Conservation (phyloP, 805 yeast genomes). For the Deakozyma indianensis region DNA sequence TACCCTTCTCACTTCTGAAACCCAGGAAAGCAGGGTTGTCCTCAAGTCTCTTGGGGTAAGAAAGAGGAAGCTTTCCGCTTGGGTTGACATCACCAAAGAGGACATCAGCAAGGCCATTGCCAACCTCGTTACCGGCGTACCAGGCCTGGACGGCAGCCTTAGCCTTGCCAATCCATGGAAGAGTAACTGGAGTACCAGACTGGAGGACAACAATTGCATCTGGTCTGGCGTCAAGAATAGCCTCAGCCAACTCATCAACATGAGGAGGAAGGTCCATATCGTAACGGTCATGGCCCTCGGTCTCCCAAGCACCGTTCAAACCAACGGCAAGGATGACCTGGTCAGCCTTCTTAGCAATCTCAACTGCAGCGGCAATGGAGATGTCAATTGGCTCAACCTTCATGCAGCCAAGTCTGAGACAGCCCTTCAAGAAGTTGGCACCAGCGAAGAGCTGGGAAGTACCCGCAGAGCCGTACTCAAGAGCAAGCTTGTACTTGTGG, state of each 20-base stretch:
- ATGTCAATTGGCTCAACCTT: background rate
- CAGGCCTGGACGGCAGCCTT: slow-evolving; percentile 37
- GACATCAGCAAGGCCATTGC: slow-evolving; percentile 45
- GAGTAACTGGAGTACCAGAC: slow-evolving; percentile 41
- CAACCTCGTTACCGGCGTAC: slow-evolving; percentile 43
- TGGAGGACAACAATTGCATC: slow-evolving; percentile 37
- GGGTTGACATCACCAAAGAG: slow-evolving; percentile 45
- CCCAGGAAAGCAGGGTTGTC: slow-evolving; percentile 45
- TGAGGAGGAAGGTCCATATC: slow-evolving; percentile 32
- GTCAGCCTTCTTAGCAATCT: slow-evolving; percentile 32
- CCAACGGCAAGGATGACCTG: slow-evolving; percentile 35
- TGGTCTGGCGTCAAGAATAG: slow-evolving; percentile 29
- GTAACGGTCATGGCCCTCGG: slow-evolving; percentile 39
- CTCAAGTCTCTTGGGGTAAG: slow-evolving; percentile 33
- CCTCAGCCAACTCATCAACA: slow-evolving; percentile 28
- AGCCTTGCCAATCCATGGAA: slow-evolving; percentile 35
- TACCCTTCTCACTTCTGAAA: slow-evolving; percentile 36
- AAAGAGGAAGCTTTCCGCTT: slow-evolving; percentile 36
- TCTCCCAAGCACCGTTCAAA: slow-evolving; percentile 35
- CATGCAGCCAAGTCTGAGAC: background rate
- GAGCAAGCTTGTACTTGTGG: slow-evolving; percentile 28
- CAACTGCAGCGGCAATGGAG: slow-evolving; percentile 26
- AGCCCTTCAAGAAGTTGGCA: background rate
- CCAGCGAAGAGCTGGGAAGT: slow-evolving; percentile 16
- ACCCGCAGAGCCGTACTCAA: slow-evolving; percentile 38